These are phyloP conservation scores for Kockovaella imperatae DNA, from an alignment of 768 basidiomycete genomes.

Conservation along the genomic window DNA sequence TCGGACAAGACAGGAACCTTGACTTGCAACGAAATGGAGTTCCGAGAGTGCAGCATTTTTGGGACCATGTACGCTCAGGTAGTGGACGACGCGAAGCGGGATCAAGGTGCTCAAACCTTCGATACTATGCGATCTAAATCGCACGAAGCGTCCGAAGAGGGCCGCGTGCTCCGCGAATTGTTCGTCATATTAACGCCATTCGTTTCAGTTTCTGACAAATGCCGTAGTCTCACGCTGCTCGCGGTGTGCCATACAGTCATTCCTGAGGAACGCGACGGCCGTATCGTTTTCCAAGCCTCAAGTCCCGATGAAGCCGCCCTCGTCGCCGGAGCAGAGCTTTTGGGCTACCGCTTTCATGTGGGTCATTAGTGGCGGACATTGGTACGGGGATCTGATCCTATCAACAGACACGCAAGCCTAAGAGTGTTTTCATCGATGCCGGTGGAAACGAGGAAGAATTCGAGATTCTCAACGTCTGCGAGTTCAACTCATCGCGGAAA, in stretches of 20 bases:
- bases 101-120: constrained; percentile 74
- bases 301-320: constrained; percentile 97
- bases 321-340: constrained; percentile 81
- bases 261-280: constrained; percentile 78
- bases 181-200: constrained; percentile 44
- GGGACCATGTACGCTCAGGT: constrained; percentile 83
- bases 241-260: constrained; percentile 98
- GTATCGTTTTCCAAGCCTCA: constrained; percentile 87
- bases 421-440: constrained; percentile 82
- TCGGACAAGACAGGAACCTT: constrained; percentile 59
- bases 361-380: constrained; percentile 42
- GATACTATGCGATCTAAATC: constrained; percentile 54
- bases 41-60: constrained; percentile 77
- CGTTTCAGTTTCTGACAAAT: constrained; percentile 54
- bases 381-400: neutral
- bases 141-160: constrained; percentile 44
- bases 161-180: constrained; percentile 41
- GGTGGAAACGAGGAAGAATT: constrained; percentile 67
- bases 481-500: constrained; percentile 96
- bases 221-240: constrained; percentile 57
- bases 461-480: constrained; percentile 91
- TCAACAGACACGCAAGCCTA: constrained; percentile 81
- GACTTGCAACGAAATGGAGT: constrained; percentile 98
- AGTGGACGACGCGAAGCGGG: constrained; percentile 76
- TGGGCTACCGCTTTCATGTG: constrained; percentile 92